Evolutionary conservation across 2,329 filamentous ascomycete species (phyloP).

Genomic region (Rosellinia necatrix): DNA sequence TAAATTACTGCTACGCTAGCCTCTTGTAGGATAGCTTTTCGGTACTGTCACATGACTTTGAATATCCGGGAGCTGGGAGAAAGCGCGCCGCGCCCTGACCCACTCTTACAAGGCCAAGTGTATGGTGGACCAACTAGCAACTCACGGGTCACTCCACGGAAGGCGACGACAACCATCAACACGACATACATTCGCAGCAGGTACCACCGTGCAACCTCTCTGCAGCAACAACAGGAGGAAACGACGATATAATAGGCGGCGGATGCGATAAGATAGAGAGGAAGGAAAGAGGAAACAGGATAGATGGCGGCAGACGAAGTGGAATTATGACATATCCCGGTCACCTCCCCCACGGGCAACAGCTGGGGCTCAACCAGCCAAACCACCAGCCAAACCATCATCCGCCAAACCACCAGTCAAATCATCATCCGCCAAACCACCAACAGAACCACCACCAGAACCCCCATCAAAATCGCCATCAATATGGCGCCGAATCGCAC

Average conservation of each 20-base stretch:
- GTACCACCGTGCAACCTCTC: too few species aligned
- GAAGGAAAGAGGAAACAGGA: constrained; percentile 14
- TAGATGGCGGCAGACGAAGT: constrained; percentile 32
- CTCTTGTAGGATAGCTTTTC: background rate
- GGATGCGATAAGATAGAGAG: background rate
- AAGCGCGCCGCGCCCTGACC: constrained; percentile 17
- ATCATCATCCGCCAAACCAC: too few species aligned
- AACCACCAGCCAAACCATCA: constrained; percentile 18
- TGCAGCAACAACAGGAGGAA: background rate
- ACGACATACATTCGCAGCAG: background rate
- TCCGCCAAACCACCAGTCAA: constrained; percentile 25
- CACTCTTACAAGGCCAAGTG: constrained; percentile 22
- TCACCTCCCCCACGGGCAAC: constrained; percentile 39
- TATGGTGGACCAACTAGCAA: constrained; percentile 7
- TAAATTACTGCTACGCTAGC: background rate
- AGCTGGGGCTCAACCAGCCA: constrained; percentile 38
- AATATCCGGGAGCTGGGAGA: background rate
- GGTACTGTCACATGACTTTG: constrained; percentile 20
- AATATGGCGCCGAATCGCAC: constrained; percentile 33
- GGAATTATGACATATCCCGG: constrained; percentile 44
- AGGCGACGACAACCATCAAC: constrained; percentile 13
- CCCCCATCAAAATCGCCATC: constrained; percentile 25
- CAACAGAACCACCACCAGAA: constrained; percentile 24
- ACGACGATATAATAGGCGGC: background rate
- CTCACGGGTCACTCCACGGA: background rate